A percentile compares a stretch with the other conserved stretches of the same genome.
phyloP scores from a whole-genome alignment of 176 grass and related monocot species.

The Oryza meridionalis region DNA sequence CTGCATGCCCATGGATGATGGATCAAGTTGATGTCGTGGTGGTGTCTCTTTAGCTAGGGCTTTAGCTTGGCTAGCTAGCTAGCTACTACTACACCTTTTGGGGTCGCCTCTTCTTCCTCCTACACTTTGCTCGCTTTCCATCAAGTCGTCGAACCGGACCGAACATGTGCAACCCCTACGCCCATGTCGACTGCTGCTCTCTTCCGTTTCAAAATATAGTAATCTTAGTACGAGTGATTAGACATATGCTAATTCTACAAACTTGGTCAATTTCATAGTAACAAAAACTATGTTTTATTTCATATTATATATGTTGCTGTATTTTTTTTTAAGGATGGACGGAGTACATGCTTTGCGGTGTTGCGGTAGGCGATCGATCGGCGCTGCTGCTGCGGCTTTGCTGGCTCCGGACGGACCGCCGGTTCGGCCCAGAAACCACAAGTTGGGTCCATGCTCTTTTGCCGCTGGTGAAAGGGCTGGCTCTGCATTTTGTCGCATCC shows the following conservation, averaged over 20 bases:
- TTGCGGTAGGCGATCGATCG: too few relatives aligned
- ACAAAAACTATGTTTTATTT: too few relatives aligned
- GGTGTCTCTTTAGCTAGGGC: slow-evolving; percentile 11
- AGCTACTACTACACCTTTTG: background rate
- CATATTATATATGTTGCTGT: too few relatives aligned
- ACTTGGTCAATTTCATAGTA: too few relatives aligned
- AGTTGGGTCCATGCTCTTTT: background rate
- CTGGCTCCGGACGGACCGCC: background rate
- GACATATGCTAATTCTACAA: too few relatives aligned
- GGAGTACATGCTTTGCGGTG: too few relatives aligned
- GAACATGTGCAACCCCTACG: background rate
- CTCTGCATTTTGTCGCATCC: slow-evolving; percentile 30
- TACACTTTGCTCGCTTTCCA: slow-evolving; percentile 5
- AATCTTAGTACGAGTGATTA: too few relatives aligned
- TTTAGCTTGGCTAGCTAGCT: background rate
- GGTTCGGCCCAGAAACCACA: background rate
- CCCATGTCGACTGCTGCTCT: background rate
- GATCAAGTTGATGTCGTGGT: slow-evolving; percentile 1
- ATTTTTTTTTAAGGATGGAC: too few relatives aligned
- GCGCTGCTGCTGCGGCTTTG: background rate
- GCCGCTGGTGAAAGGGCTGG: slow-evolving; percentile 5
- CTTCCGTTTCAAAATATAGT: too few relatives aligned
- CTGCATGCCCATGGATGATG: background rate
- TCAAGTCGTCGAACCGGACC: background rate
- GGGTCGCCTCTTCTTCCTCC: background rate